Percentiles rank a stretch among this genome's conserved stretches.
Evolutionary conservation across 2,329 filamentous ascomycete species (phyloP).

Genomic region (Arachnopeziza araneosa): DNA sequence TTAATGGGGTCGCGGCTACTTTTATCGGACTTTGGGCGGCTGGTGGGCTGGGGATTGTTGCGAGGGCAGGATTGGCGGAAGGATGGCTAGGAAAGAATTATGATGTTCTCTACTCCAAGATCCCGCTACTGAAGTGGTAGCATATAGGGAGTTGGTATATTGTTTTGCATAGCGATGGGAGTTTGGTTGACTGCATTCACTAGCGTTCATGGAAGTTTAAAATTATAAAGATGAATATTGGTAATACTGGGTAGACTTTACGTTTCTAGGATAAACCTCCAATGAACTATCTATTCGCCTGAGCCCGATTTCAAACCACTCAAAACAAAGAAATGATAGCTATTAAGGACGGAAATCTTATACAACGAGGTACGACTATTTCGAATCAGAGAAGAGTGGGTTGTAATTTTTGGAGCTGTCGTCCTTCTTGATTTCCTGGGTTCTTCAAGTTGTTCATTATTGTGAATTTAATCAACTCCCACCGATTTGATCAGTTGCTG

Average conservation of each 20-base stretch:
- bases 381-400: no score
- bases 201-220: not conserved
- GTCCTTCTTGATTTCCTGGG: no score
- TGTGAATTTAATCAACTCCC: no score
- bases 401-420: no score
- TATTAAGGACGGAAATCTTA: no score
- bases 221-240: not conserved
- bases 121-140: not conserved
- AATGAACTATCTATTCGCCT: no score
- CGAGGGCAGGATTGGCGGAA: slow-evolving; percentile 58
- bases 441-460: no score
- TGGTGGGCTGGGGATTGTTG: slow-evolving; percentile 74
- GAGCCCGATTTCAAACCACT: no score
- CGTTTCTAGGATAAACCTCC: no score
- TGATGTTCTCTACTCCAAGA: slow-evolving; percentile 39
- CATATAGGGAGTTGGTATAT: not conserved
- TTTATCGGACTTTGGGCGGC: slow-evolving; percentile 70
- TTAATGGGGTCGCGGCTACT: slow-evolving; percentile 59
- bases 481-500: no score
- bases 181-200: not conserved
- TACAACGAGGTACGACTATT: no score
- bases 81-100: slow-evolving; percentile 81
- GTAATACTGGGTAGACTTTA: not conserved
- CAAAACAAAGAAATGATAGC: no score
- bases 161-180: not conserved